phyloP scores from a whole-genome alignment of 768 basidiomycete species.

The Collybia sp. region DNA sequence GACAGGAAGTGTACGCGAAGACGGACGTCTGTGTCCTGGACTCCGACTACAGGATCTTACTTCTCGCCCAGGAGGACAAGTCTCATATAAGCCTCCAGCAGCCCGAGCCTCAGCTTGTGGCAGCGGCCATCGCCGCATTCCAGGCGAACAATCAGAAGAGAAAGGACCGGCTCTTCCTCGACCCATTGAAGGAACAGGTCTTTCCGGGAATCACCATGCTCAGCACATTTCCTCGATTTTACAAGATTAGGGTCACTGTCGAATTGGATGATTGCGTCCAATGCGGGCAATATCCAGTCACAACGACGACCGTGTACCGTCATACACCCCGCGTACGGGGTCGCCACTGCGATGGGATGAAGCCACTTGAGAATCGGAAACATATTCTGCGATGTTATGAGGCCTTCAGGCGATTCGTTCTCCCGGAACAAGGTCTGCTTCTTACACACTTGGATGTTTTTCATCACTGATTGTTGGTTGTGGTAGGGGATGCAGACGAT shows the following conservation, averaged over 20 bases:
- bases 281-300: neutral
- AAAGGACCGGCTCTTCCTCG: no score
- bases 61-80: conserved; percentile 12
- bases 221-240: neutral
- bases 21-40: conserved; percentile 9
- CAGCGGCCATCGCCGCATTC: conserved; percentile 25
- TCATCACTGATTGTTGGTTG: neutral
- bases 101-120: conserved; percentile 19
- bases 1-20: conserved; percentile 7
- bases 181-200: neutral
- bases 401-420: neutral
- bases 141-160: conserved; percentile 15
- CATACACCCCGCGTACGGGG: neutral
- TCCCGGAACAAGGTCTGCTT: no score
- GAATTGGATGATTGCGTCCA: neutral
- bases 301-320: neutral
- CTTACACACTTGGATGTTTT: no score
- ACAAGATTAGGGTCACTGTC: neutral
- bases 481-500: neutral
- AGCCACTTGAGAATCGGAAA: neutral
- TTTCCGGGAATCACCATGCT: neutral
- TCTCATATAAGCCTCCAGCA: neutral
- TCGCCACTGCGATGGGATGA: neutral
- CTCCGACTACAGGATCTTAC: conserved; percentile 7
- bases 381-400: neutral